phyloP scores from a whole-genome alignment of 371 early-diverging fungal species.

The Rhizomucor pusillus region DNA sequence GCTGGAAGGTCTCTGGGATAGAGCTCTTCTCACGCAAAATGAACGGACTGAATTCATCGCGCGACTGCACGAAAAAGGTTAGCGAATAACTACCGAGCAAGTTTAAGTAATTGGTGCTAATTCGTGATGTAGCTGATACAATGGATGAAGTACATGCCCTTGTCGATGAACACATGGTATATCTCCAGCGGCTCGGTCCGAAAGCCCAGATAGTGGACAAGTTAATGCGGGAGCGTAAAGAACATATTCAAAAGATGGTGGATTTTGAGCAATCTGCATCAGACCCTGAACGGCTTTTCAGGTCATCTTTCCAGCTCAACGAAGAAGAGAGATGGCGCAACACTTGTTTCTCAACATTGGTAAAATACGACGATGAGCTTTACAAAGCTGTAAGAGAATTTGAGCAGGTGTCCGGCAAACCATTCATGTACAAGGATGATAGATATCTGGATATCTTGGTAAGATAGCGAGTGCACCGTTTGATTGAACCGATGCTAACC shows the following conservation, averaged over 20 bases:
- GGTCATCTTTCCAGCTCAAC: conserved; percentile 76
- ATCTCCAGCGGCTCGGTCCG: conserved; percentile 37
- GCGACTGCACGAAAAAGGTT: conserved; percentile 44
- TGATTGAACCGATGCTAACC: conserved; percentile 3
- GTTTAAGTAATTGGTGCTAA: conserved; percentile 7
- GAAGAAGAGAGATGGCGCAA: conserved; percentile 91
- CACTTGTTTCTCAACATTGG: conserved; percentile 76
- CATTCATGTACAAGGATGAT: conserved; percentile 52
- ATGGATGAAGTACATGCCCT: conserved; percentile 26
- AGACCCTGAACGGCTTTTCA: conserved; percentile 82
- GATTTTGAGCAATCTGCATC: conserved; percentile 87
- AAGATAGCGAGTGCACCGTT: conserved; percentile 4
- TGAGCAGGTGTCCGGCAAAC: conserved; percentile 50
- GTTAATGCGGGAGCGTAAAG: conserved; percentile 56
- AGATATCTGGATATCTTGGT: conserved; percentile 52
- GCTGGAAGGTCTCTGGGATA: conserved; percentile 40
- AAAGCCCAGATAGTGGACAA: conserved; percentile 42
- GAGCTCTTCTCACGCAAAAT: conserved; percentile 41
- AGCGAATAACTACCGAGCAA: conserved; percentile 17
- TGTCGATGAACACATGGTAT: conserved; percentile 39
- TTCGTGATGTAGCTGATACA: conserved; percentile 31
- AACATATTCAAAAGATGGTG: conserved; percentile 70
- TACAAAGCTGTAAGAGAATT: conserved; percentile 52
- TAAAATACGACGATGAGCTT: conserved; percentile 72
- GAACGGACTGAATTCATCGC: conserved; percentile 45